Conservation (phyloP, 2,329 filamentous ascomycete species). For the Botrytis fragariae region DNA sequence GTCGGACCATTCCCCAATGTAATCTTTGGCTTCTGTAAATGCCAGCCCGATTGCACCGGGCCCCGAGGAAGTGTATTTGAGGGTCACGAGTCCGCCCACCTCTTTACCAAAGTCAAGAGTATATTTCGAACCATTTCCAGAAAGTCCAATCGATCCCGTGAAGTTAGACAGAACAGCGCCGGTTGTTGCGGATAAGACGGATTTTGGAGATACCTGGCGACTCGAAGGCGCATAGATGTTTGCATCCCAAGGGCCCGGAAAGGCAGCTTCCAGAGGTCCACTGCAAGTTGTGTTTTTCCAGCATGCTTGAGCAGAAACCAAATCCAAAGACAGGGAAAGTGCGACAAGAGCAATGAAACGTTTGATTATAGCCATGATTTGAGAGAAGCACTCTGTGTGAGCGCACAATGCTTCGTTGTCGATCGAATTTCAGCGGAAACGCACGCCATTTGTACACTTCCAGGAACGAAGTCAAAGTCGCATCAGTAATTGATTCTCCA, state of each 20-base stretch:
- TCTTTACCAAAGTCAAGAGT: conserved; percentile 60
- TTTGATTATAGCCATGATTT: conserved; percentile 14
- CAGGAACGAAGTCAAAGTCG: neutral
- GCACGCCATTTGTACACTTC: conserved; percentile 5
- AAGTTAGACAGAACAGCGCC: conserved; percentile 33
- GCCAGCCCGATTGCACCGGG: conserved; percentile 45
- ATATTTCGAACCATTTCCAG: conserved; percentile 49
- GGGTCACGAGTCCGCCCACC: conserved; percentile 53
- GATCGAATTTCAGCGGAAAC: neutral
- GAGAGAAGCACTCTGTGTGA: neutral
- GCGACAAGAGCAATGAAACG: neutral
- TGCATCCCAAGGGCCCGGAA: conserved; percentile 56
- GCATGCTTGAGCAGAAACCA: conserved; percentile 40
- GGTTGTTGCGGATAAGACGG: conserved; percentile 43
- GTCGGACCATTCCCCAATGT: conserved; percentile 49
- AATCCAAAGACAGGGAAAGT: conserved; percentile 12
- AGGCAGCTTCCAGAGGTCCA: conserved; percentile 49
- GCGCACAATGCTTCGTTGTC: conserved; percentile 5
- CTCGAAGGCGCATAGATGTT: conserved; percentile 56
- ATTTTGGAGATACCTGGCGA: conserved; percentile 48
- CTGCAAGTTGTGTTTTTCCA: conserved; percentile 57
- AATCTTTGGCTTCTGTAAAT: conserved; percentile 49
- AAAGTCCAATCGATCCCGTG: conserved; percentile 22
- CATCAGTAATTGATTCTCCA: neutral
- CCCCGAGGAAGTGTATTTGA: conserved; percentile 38